Evolutionary conservation across 805 yeast genomes (phyloP).

Genomic region (Yarrowia keelungensis): DNA sequence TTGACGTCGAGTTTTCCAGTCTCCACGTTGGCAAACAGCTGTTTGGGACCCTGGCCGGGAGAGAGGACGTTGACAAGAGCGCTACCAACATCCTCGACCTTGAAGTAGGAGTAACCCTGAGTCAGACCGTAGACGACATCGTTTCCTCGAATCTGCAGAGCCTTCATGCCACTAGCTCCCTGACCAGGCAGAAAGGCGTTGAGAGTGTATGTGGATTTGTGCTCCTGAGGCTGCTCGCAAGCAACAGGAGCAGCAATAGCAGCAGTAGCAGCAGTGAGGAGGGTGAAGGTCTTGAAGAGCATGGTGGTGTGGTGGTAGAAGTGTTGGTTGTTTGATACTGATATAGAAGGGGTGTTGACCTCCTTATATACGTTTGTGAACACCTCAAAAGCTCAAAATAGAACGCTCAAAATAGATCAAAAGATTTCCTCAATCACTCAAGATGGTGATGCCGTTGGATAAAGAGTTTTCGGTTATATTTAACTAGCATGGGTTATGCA

Average conservation of each 20-base stretch:
- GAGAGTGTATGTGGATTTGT: neutral
- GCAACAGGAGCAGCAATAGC: conserved; percentile 11
- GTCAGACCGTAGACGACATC: conserved; percentile 1
- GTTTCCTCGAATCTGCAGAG: conserved; percentile 7
- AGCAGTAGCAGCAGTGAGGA: neutral
- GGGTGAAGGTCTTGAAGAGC: conserved; percentile 10
- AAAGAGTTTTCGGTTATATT: neutral
- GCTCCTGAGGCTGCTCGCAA: neutral
- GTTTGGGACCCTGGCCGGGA: neutral
- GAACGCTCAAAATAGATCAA: neutral
- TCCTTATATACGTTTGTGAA: neutral
- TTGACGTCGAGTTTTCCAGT: conserved; percentile 3
- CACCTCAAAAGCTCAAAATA: neutral
- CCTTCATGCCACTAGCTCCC: neutral
- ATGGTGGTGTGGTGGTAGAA: neutral
- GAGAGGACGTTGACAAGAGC: neutral
- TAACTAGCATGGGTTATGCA: neutral
- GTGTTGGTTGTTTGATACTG: conserved; percentile 4
- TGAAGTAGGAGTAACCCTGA: neutral
- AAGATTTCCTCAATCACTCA: neutral
- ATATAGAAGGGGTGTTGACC: neutral
- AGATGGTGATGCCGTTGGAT: conserved; percentile 2
- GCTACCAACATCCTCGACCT: conserved; percentile 4
- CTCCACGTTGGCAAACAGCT: neutral
- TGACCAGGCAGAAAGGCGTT: neutral